Conservation (phyloP, 2,329 filamentous ascomycete species). For the Orbilia javanica region DNA sequence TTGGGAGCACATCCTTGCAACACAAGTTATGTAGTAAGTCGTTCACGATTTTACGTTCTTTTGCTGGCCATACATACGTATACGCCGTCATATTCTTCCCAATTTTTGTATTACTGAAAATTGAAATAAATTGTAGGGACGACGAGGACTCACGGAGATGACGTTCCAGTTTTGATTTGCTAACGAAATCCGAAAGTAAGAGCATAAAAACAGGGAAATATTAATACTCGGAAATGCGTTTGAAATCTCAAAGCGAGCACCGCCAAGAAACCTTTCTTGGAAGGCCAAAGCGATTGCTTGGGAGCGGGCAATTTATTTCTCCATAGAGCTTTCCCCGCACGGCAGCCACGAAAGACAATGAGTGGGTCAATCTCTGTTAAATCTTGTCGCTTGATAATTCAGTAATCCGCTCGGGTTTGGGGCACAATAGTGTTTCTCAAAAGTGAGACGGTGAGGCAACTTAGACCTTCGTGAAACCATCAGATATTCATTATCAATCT, state of each 20-base stretch:
- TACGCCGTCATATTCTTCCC: neutral
- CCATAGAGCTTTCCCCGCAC: constrained; percentile 30
- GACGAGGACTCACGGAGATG: neutral
- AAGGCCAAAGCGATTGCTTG: neutral
- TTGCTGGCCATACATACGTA: no score
- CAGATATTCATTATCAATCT: neutral
- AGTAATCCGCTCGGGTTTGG: neutral
- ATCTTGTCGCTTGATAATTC: constrained; percentile 25
- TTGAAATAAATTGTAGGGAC: neutral
- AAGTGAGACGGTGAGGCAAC: neutral
- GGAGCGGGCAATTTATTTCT: constrained; percentile 34
- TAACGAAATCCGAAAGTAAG: neutral
- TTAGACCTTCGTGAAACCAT: neutral
- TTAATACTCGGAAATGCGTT: constrained; percentile 3
- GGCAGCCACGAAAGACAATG: constrained; percentile 37
- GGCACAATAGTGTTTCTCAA: neutral
- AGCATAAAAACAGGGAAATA: neutral
- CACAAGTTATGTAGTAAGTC: no score
- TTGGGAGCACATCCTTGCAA: constrained; percentile 6
- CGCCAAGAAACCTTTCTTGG: neutral
- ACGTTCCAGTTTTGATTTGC: neutral
- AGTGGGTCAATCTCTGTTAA: constrained; percentile 4
- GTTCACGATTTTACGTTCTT: no score
- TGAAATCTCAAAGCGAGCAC: neutral
- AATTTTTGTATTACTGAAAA: neutral